These are phyloP conservation scores for Alternaria metachromatica DNA, from an alignment of 2,329 filamentous ascomycete genomes.

Conservation along the genomic window DNA sequence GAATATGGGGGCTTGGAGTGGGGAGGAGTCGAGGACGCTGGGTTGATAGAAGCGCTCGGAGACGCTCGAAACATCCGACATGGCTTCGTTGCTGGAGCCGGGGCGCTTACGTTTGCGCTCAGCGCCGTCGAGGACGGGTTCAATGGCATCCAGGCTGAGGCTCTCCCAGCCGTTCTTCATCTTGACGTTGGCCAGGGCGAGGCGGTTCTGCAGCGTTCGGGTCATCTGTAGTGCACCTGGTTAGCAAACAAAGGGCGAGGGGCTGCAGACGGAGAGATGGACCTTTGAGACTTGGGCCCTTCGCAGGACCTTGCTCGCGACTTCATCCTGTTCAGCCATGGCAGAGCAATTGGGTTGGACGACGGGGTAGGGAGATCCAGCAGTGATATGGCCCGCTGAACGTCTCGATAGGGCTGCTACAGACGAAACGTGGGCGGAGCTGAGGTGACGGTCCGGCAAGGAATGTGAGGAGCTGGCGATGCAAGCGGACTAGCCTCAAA, in stretches of 20 bases:
- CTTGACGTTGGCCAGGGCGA: conserved; percentile 96
- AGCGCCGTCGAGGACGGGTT: conserved; percentile 77
- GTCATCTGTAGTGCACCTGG: conserved; percentile 72
- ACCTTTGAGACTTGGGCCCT: conserved; percentile 55
- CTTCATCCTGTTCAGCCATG: conserved; percentile 49
- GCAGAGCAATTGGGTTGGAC: conserved; percentile 17
- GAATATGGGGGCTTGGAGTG: conserved; percentile 81
- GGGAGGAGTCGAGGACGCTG: conserved; percentile 78
- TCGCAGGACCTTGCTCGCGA: conserved; percentile 52
- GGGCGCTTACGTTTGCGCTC: conserved; percentile 77
- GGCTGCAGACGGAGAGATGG: conserved; percentile 18
- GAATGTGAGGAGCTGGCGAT: conserved; percentile 34
- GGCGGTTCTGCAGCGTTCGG: conserved; percentile 86
- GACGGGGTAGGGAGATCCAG: conserved; percentile 6
- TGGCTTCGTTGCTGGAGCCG: conserved; percentile 70
- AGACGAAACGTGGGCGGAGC: conserved; percentile 35
- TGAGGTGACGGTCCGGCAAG: conserved; percentile 35
- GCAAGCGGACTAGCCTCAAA: conserved; percentile 34
- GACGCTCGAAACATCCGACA: conserved; percentile 84
- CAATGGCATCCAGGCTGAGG: conserved; percentile 82
- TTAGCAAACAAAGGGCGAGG: conserved; percentile 34
- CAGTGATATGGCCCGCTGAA: conserved; percentile 27
- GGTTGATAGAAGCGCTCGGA: conserved; percentile 77
- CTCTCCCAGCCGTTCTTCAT: conserved; percentile 95
- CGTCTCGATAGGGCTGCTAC: conserved; percentile 37